A percentile compares a stretch with the other conserved stretches of the same genome.
phyloP scores from a whole-genome alignment of 2,329 filamentous ascomycete genomes.

The Ophiostoma tasmaniense region DNA sequence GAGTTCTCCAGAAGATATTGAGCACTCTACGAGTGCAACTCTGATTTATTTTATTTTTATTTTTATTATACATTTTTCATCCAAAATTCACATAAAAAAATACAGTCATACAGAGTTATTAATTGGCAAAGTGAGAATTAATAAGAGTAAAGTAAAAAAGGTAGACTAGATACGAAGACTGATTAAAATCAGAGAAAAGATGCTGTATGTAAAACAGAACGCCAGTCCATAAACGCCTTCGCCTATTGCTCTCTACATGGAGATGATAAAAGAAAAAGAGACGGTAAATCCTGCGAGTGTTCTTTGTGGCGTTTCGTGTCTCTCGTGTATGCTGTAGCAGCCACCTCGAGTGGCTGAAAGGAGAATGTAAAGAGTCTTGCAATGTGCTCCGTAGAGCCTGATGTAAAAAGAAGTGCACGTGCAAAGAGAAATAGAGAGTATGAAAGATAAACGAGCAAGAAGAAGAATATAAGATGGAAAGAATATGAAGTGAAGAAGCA shows the following conservation, averaged over 20 bases:
- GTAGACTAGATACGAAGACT: neutral
- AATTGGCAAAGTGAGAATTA: neutral
- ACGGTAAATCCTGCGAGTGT: neutral
- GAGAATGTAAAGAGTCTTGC: neutral
- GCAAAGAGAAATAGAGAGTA: neutral
- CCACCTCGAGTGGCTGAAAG: neutral
- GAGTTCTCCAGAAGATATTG: too few relatives aligned
- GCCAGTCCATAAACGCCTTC: slow-evolving; percentile 5
- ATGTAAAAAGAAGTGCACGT: neutral
- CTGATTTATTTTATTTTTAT: too few relatives aligned
- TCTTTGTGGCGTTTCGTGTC: slow-evolving; percentile 1
- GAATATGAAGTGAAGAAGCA: neutral
- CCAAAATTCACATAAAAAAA: too few relatives aligned
- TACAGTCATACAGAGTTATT: neutral
- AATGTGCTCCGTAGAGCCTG: neutral
- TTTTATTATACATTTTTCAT: too few relatives aligned
- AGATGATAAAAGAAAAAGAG: neutral
- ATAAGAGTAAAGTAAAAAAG: neutral
- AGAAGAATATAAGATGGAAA: neutral
- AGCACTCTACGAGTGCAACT: too few relatives aligned
- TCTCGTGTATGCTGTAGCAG: neutral
- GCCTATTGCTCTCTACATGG: neutral
- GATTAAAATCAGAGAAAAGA: neutral
- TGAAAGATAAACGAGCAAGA: neutral
- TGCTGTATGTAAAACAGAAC: neutral